These are phyloP conservation scores for Friedmanniomyces endolithicus DNA, from an alignment of 495 filamentous ascomycete genomes.

Conservation along the genomic window DNA sequence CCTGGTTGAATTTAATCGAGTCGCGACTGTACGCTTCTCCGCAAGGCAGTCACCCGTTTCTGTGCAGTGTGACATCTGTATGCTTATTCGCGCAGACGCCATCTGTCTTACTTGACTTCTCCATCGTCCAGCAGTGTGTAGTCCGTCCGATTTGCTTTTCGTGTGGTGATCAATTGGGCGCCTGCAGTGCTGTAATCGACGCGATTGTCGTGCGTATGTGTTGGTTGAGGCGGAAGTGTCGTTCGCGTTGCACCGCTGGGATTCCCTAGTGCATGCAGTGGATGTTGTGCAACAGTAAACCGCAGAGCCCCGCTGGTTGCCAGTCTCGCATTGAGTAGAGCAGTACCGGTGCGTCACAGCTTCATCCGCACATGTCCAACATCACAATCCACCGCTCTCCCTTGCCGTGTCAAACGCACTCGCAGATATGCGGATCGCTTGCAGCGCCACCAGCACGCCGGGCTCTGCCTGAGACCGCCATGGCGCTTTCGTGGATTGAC, in stretches of 20 bases:
- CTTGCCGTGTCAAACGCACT: background rate
- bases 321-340: background rate
- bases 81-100: background rate
- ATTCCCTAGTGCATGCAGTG: constrained; percentile 5
- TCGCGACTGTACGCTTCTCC: background rate
- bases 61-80: constrained; percentile 1
- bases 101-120: background rate
- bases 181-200: background rate
- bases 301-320: background rate
- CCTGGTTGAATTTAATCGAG: constrained; percentile 5
- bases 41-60: constrained; percentile 9
- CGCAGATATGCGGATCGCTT: background rate
- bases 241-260: background rate
- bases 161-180: background rate
- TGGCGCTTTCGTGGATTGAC: background rate
- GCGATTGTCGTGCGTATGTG: background rate
- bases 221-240: background rate
- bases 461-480: constrained; percentile 1
- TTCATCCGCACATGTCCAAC: background rate
- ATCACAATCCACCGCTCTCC: background rate
- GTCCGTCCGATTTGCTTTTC: no score
- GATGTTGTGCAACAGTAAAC: constrained; percentile 3
- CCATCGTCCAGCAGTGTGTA: no score
- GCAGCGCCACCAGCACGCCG: background rate
- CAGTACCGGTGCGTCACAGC: background rate